Conservation (phyloP, 1,139 yeast genomes). For the Blastobotrys petasosporus region DNA sequence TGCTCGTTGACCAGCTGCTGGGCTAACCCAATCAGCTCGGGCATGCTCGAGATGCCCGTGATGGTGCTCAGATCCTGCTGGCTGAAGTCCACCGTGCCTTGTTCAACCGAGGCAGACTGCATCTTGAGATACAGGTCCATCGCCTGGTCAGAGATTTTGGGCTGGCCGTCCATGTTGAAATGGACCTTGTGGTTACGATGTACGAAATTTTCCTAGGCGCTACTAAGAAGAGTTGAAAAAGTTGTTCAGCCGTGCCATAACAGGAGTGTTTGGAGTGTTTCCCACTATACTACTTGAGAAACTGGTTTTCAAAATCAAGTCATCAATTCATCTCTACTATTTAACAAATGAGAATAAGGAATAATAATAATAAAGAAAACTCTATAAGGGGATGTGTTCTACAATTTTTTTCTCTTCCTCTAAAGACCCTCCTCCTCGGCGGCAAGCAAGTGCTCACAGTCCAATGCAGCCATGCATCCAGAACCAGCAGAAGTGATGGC, state of each 20-base stretch:
- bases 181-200: not conserved
- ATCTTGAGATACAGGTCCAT: conserved; percentile 52
- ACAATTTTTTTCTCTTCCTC: not conserved
- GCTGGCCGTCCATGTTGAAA: not conserved
- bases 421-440: conserved; percentile 35
- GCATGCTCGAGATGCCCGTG: conserved; percentile 14
- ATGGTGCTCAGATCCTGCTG: conserved; percentile 50
- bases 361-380: conserved; percentile 1
- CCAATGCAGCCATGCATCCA: conserved; percentile 99
- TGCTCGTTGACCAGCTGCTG: conserved; percentile 38
- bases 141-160: conserved; percentile 40
- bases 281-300: too few relatives aligned
- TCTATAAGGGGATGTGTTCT: not conserved
- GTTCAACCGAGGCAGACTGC: conserved; percentile 35
- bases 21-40: conserved; percentile 18
- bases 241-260: too few relatives aligned
- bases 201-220: too few relatives aligned
- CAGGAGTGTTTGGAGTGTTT: too few relatives aligned
- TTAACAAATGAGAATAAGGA: conserved; percentile 23
- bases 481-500: conserved; percentile 99
- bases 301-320: not conserved
- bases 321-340: not conserved
- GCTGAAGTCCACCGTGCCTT: conserved; percentile 26
- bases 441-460: conserved; percentile 77
- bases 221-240: too few relatives aligned